A percentile compares a stretch with the other conserved stretches of the same genome.
These are phyloP conservation scores for Dioscorea dumetorum DNA, from an alignment of 106 monocot genomes.

Conservation along the genomic window DNA sequence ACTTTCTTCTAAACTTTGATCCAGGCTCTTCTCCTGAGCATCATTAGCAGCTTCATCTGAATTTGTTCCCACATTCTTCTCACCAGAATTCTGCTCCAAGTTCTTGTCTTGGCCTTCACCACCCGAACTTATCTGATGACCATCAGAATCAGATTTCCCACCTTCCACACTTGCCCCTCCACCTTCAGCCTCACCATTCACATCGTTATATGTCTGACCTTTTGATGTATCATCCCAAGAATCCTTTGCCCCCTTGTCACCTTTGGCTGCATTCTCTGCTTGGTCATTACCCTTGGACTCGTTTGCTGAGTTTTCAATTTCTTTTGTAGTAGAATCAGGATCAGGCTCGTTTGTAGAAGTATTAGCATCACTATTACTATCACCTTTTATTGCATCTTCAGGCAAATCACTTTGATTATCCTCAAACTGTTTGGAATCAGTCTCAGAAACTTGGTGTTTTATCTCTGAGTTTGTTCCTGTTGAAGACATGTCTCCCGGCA, in stretches of 20 bases:
- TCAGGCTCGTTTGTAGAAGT: constrained; percentile 2
- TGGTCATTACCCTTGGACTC: constrained; percentile 11
- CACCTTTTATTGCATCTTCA: constrained; percentile 12
- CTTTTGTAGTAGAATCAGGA: constrained; percentile 10
- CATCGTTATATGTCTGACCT: constrained; percentile 9
- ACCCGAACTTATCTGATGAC: background rate
- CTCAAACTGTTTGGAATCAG: constrained; percentile 21
- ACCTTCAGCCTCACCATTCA: constrained; percentile 17
- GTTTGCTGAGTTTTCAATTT: constrained; percentile 14
- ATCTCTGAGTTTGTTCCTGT: constrained; percentile 18
- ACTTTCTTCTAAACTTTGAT: background rate
- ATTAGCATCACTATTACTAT: constrained; percentile 2
- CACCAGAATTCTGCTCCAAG: background rate
- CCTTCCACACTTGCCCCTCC: background rate
- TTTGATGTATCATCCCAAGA: constrained; percentile 9
- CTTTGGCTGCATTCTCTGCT: constrained; percentile 24
- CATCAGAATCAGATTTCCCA: background rate
- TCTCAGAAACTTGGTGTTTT: constrained; percentile 18
- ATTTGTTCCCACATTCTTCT: constrained; percentile 1
- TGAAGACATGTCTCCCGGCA: constrained; percentile 34
- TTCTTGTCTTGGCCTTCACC: constrained; percentile 4
- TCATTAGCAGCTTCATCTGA: background rate
- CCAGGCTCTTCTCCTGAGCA: constrained; percentile 1
- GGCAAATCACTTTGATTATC: constrained; percentile 27
- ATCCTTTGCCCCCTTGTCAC: constrained; percentile 11